Base-by-base conservation (phyloP, 1,284 basidiomycete genomes). In the Tilletia walkeri region DNA sequence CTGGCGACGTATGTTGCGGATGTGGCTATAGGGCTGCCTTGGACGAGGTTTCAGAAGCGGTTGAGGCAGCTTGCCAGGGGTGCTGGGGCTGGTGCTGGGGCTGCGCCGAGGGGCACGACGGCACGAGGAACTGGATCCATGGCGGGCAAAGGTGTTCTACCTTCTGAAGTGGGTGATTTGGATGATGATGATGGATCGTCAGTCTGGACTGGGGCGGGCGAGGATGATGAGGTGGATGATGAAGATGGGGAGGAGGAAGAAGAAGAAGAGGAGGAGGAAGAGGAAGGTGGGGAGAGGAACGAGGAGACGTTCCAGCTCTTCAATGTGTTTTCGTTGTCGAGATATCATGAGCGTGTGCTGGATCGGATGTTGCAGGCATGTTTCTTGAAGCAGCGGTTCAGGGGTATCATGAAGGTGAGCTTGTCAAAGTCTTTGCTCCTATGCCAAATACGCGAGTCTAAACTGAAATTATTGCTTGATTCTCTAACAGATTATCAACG, bases 251-350 rank as follows among this genome's bases (percentile, higher is more conserved):
- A 73, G n/a, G 48, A 14, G 12, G 49, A 76, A 38, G 73, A 67
- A 30, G 76, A 76, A 5, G 71, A 74, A 24, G 71, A 74, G 30
- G 67, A 20, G 71, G 73, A 12, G 47, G 72, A 20, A 66, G 53
- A 59, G 20, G 38, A 56, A 20, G n/a, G 24, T 34, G 67, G 48
- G 14, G 18, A n/a, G 20, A 24, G 49, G 7, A 67, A 24, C 12
- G 24, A 45, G 41, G 41, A 45, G 67, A 67, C 41, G 1, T 36
- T 76, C 2, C 72, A 78, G 54, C 69, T 79, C 18, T 76, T 77
- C 61, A 76, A 79, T 61, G 75, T 79, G 18, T 79, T 79, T 47
- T 76, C 73, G 7, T 69, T 79, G 7, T 76, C 76, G 10, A 63
- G 73, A 2, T 78, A 75, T 38, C 78, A 79, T 59, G 78, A 79